These are phyloP conservation scores for Hypericum androsaemum DNA, from an alignment of 345 rosid species.

Conservation along the genomic window DNA sequence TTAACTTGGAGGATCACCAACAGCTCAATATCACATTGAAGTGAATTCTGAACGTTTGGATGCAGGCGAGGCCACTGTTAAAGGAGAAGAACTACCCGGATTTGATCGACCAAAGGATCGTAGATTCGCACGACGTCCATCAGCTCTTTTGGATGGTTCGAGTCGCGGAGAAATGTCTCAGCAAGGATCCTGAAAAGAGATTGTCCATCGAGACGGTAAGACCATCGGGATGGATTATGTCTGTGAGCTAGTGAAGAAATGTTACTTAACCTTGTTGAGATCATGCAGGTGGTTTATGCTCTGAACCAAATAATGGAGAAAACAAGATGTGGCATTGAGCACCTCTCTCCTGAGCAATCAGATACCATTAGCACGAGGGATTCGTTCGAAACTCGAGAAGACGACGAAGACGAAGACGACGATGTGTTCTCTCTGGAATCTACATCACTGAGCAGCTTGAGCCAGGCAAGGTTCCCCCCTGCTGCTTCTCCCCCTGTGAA, in stretches of 20 bases:
- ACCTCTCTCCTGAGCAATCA: constrained; percentile 32
- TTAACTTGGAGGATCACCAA: background rate
- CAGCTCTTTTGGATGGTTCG: constrained; percentile 66
- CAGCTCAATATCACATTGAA: too few species aligned
- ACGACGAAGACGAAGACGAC: constrained; percentile 10
- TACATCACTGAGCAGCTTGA: too few species aligned
- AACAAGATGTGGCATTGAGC: constrained; percentile 14
- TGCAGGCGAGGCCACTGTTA: constrained; percentile 54
- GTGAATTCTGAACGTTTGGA: background rate
- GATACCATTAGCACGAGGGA: constrained; percentile 24
- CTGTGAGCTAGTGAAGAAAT: too few species aligned
- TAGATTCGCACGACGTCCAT: constrained; percentile 46
- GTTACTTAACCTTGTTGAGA: background rate
- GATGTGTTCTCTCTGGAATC: too few species aligned
- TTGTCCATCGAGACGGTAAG: constrained; percentile 35
- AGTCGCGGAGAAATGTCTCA: constrained; percentile 52
- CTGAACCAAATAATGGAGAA: constrained; percentile 29
- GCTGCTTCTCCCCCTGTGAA: too few species aligned
- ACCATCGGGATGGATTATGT: too few species aligned
- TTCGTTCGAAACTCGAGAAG: constrained; percentile 23
- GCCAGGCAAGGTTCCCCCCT: too few species aligned
- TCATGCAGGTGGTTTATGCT: constrained; percentile 38
- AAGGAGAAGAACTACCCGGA: constrained; percentile 53
- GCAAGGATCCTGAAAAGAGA: constrained; percentile 49
- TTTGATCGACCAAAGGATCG: constrained; percentile 42